phyloP scores from a whole-genome alignment of 495 filamentous ascomycete species.

The Barbatosphaeria neglecta region DNA sequence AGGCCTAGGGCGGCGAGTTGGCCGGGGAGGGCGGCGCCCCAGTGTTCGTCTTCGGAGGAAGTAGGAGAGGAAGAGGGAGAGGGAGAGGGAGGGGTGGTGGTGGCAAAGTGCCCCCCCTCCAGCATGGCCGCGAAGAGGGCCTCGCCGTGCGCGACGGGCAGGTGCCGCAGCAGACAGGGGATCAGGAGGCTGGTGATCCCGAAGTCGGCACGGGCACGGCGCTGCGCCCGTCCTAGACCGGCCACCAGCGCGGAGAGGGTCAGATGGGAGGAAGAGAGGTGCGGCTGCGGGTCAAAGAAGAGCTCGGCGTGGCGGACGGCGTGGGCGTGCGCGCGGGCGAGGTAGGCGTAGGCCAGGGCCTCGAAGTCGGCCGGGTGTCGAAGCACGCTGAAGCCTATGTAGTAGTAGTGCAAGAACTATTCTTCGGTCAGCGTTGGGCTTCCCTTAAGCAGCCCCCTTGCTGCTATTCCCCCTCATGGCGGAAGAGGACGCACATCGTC shows the following conservation, averaged over 20 bases:
- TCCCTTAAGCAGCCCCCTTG: no score
- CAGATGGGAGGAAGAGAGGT: constrained; percentile 51
- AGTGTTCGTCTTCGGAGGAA: background rate
- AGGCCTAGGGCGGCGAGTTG: constrained; percentile 53
- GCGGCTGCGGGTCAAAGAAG: constrained; percentile 73
- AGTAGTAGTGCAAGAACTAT: constrained; percentile 65
- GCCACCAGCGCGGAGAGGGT: constrained; percentile 46
- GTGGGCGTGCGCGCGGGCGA: constrained; percentile 49
- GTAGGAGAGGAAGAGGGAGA: background rate
- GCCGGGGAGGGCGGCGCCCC: constrained; percentile 14
- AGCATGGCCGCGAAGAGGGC: constrained; percentile 37
- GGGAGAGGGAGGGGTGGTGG: background rate
- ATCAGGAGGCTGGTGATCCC: constrained; percentile 52
- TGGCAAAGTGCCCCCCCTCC: constrained; percentile 36
- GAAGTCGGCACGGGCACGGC: constrained; percentile 50
- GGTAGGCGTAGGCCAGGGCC: constrained; percentile 63
- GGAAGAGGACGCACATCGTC: constrained; percentile 34
- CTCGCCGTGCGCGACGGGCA: constrained; percentile 43
- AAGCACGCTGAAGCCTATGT: constrained; percentile 64
- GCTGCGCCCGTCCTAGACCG: constrained; percentile 48
- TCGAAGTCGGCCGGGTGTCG: constrained; percentile 51
- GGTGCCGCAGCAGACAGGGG: constrained; percentile 58
- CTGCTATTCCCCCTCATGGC: no score
- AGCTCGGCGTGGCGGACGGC: constrained; percentile 65
- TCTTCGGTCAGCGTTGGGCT: no score